Evolutionary conservation across 257 asterid genomes (phyloP).

Genomic region (Perilla frutescens): DNA sequence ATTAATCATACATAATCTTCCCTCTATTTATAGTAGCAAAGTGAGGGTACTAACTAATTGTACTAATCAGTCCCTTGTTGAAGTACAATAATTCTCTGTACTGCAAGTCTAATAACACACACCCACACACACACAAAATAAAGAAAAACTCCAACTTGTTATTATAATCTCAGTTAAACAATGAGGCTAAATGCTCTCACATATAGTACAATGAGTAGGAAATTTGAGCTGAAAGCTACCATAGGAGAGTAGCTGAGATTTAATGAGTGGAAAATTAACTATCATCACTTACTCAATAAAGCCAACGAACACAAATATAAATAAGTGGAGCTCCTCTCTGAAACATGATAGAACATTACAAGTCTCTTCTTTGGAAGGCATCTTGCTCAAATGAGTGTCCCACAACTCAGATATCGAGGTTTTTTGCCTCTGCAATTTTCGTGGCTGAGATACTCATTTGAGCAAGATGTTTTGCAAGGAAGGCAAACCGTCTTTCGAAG

Average conservation of each 20-base stretch:
- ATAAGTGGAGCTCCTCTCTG: background rate
- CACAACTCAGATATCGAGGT: background rate
- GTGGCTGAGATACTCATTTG: conserved; percentile 28
- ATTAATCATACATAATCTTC: background rate
- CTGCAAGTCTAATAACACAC: conserved; percentile 1
- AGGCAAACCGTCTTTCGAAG: background rate
- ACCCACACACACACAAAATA: no score
- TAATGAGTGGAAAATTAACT: background rate
- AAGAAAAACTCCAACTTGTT: background rate
- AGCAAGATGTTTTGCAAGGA: conserved; percentile 18
- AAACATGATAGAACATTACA: background rate
- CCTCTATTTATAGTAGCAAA: conserved; percentile 24
- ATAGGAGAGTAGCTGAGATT: background rate
- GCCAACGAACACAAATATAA: background rate
- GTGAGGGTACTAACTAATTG: conserved; percentile 17
- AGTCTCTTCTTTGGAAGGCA: conserved; percentile 20
- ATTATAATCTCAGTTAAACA: background rate
- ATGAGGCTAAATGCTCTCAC: background rate
- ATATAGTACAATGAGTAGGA: background rate
- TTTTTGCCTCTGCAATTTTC: conserved; percentile 13
- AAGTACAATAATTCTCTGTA: conserved; percentile 32
- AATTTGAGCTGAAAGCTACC: background rate
- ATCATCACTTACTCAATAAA: conserved; percentile 1
- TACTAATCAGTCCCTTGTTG: conserved; percentile 9
- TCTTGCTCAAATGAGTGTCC: conserved; percentile 34